Percentiles rank a stretch among this genome's conserved stretches.
phyloP scores from a whole-genome alignment of 495 filamentous ascomycete species.

The Chaetomium tenue region DNA sequence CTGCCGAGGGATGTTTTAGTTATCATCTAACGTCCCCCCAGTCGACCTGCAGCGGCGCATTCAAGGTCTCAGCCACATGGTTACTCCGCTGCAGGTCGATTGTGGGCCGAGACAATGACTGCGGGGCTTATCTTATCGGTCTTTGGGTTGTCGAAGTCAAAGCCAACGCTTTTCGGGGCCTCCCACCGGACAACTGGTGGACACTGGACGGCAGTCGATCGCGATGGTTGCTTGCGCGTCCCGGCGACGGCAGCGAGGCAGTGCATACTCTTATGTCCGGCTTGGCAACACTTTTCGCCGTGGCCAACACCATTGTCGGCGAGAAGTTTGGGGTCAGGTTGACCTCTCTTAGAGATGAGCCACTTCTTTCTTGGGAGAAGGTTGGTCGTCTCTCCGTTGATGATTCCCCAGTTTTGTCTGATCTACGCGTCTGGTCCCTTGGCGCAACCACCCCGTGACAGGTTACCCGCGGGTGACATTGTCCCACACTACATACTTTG shows the following conservation, averaged over 20 bases:
- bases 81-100: background rate
- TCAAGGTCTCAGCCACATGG: background rate
- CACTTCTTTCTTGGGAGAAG: background rate
- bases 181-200: background rate
- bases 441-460: conserved; percentile 1
- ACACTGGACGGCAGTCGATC: background rate
- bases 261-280: conserved; percentile 2
- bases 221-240: conserved; percentile 19
- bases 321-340: background rate
- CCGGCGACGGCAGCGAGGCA: conserved; percentile 16
- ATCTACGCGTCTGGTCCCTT: background rate
- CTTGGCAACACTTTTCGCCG: conserved; percentile 9
- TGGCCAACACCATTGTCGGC: background rate
- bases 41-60: background rate
- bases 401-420: background rate
- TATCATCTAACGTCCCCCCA: no score
- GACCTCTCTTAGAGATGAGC: background rate
- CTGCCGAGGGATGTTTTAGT: no score
- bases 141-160: background rate
- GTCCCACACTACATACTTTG: background rate
- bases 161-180: background rate
- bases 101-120: background rate
- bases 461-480: background rate
- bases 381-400: background rate
- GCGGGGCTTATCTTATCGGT: conserved; percentile 18